phyloP scores from a whole-genome alignment of 2,329 filamentous ascomycete species.

The Parafenestella ontariensis region DNA sequence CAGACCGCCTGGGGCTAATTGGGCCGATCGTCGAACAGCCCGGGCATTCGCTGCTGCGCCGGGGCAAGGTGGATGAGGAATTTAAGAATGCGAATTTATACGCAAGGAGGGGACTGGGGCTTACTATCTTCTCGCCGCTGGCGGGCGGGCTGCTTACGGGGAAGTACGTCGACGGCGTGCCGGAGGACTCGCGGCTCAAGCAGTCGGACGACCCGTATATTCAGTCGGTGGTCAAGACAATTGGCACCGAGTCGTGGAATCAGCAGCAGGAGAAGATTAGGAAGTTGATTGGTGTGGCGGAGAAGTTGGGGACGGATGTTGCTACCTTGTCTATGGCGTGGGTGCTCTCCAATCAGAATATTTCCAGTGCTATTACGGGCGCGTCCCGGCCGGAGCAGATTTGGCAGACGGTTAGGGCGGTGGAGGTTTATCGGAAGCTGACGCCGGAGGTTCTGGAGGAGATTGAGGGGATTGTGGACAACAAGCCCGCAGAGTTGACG shows the following conservation, averaged over 20 bases:
- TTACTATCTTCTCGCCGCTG: conserved; percentile 63
- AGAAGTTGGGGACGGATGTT: conserved; percentile 67
- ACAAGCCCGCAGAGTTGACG: conserved; percentile 38
- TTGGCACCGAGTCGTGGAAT: conserved; percentile 61
- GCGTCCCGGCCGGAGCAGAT: conserved; percentile 41
- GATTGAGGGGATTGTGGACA: conserved; percentile 44
- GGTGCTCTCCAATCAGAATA: conserved; percentile 43
- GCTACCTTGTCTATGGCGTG: conserved; percentile 47
- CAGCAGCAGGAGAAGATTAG: conserved; percentile 65
- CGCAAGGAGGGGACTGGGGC: conserved; percentile 60
- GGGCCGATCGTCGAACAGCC: conserved; percentile 62
- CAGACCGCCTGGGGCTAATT: conserved; percentile 65
- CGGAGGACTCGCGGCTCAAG: conserved; percentile 64
- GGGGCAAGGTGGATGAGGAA: conserved; percentile 65
- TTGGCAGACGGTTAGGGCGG: conserved; percentile 50
- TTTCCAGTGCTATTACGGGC: conserved; percentile 40
- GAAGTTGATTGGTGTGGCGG: conserved; percentile 60
- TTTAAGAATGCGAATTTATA: conserved; percentile 62
- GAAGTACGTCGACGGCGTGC: conserved; percentile 69
- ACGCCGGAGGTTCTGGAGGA: conserved; percentile 54
- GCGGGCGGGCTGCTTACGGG: conserved; percentile 65
- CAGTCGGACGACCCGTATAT: conserved; percentile 65
- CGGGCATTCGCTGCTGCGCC: conserved; percentile 65
- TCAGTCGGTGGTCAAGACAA: conserved; percentile 46
- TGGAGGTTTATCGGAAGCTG: conserved; percentile 54